Conservation (phyloP, 192 early-diverging fungal genomes). For the Backusella parvicylindrica region DNA sequence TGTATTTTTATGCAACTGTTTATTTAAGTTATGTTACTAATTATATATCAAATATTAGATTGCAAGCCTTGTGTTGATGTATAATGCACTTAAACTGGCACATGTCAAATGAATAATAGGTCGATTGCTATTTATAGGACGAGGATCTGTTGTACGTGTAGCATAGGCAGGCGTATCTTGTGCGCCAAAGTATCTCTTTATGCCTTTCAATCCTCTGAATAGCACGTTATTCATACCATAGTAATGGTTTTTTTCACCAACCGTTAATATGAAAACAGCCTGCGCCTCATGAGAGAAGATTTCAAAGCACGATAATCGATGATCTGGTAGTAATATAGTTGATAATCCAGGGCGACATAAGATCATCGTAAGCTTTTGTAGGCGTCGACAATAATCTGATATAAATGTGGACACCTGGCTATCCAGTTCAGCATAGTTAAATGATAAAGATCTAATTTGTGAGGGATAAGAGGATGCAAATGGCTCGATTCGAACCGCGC, state of each 20-base stretch:
- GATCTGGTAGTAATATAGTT: background rate
- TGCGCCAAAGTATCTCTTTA: background rate
- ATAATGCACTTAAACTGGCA: background rate
- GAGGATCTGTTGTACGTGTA: background rate
- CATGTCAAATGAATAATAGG: background rate
- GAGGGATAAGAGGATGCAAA: background rate
- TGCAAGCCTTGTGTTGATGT: background rate
- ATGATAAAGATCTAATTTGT: background rate
- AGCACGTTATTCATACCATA: background rate
- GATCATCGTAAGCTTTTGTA: background rate
- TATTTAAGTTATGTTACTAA: background rate
- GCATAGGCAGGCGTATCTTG: background rate
- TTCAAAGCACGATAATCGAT: background rate
- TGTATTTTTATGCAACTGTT: background rate
- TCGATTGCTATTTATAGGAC: background rate
- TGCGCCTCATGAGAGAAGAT: background rate
- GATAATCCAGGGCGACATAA: background rate
- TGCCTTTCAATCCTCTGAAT: background rate
- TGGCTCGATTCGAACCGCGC: background rate
- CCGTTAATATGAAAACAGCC: background rate
- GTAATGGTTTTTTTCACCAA: background rate
- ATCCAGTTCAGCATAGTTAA: background rate
- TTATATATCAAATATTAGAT: background rate
- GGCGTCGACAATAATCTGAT: background rate
- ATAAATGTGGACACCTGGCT: background rate